Percentiles rank a stretch among this genome's conserved stretches.
Evolutionary conservation across 257 asterid species (phyloP).

Genomic region (Coffea canephora): DNA sequence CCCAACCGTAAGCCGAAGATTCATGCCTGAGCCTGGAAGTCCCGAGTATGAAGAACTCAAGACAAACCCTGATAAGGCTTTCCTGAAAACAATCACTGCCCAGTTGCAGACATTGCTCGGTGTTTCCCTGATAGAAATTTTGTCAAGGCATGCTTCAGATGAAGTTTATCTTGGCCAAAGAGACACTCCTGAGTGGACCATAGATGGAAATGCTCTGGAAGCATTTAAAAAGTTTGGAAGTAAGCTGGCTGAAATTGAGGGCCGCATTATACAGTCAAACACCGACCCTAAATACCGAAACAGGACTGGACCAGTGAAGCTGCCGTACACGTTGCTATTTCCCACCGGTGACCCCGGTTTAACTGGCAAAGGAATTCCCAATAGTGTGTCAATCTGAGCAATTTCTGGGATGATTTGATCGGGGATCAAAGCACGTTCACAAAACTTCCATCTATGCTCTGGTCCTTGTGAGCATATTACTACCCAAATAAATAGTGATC

Average conservation of each 20-base stretch:
- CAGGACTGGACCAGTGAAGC: slow-evolving; percentile 57
- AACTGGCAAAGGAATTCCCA: slow-evolving; percentile 73
- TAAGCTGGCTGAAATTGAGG: slow-evolving; percentile 48
- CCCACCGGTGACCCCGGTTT: slow-evolving; percentile 60
- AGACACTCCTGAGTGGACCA: slow-evolving; percentile 62
- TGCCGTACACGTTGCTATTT: slow-evolving; percentile 65
- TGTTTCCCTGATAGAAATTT: slow-evolving; percentile 53
- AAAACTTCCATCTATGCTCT: neutral
- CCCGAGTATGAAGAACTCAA: slow-evolving; percentile 63
- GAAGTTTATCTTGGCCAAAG: slow-evolving; percentile 66
- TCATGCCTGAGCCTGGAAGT: slow-evolving; percentile 56
- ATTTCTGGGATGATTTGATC: neutral
- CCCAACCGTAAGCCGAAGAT: slow-evolving; percentile 59
- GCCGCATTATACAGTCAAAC: slow-evolving; percentile 39
- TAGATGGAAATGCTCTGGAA: slow-evolving; percentile 36
- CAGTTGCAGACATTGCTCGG: slow-evolving; percentile 58
- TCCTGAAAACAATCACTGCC: slow-evolving; percentile 58
- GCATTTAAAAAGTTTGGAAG: slow-evolving; percentile 56
- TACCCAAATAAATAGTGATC: too few species aligned
- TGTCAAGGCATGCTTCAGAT: slow-evolving; percentile 70
- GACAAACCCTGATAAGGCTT: slow-evolving; percentile 58
- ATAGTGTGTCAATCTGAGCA: slow-evolving; percentile 48
- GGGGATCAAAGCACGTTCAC: neutral
- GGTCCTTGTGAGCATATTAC: neutral
- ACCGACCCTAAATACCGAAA: slow-evolving; percentile 45